Conservation (phyloP, 2,329 filamentous ascomycete genomes). For the Penicillium sp. region DNA sequence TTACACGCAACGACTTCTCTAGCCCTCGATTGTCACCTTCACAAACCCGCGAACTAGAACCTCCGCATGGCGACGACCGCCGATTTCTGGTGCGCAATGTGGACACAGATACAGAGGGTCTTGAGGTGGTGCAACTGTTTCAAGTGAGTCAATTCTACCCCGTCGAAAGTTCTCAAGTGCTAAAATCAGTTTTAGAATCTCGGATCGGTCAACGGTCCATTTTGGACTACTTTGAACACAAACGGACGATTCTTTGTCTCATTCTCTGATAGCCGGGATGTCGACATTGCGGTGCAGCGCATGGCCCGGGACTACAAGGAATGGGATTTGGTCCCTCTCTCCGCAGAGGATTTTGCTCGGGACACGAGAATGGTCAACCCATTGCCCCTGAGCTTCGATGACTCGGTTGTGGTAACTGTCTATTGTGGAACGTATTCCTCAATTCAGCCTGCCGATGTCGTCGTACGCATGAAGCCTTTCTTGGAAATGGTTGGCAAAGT, state of each 20-base stretch:
- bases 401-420: slow-evolving; percentile 6
- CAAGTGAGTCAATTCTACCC: background rate
- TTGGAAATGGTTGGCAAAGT: slow-evolving; percentile 10
- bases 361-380: background rate
- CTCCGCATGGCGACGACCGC: background rate
- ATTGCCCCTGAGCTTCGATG: slow-evolving; percentile 2
- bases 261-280: slow-evolving; percentile 9
- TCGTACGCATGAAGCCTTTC: background rate
- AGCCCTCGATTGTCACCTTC: background rate
- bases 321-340: background rate
- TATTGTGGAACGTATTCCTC: slow-evolving; percentile 6
- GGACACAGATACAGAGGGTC: slow-evolving; percentile 2
- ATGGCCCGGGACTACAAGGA: background rate
- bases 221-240: slow-evolving; percentile 4
- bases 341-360: background rate
- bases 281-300: background rate
- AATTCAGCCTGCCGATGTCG: background rate
- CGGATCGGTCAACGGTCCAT: slow-evolving; percentile 7
- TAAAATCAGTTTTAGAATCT: background rate
- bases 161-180: background rate
- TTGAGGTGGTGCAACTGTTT: background rate
- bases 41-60: background rate
- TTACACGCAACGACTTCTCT: background rate
- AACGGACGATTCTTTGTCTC: slow-evolving; percentile 11
- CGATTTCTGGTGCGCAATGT: slow-evolving; percentile 8